Base-by-base conservation (phyloP, 768 basidiomycete species). In the Fomitopsis serialis region DNA sequence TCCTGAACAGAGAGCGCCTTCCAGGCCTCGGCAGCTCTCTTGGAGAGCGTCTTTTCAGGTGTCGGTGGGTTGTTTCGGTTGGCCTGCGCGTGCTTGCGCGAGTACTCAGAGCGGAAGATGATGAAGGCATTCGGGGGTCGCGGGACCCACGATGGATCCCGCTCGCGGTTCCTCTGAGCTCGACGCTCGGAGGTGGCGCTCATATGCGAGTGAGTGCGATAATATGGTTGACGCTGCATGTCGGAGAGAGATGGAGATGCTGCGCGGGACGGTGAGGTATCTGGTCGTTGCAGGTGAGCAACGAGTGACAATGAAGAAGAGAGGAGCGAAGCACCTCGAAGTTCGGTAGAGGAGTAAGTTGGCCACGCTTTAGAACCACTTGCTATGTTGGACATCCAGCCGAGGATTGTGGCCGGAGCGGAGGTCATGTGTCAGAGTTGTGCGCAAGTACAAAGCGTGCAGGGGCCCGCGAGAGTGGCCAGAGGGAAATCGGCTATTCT, bases 11-110 rank as follows among this genome's bases (percentile, higher is more conserved):
- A 56, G 13, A 91, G 74, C 53, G 76, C 70, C 36, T 75, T 76
- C 92, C 92, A 94, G 27, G 86, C 83, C 48, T 84, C 83, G 0
- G 80, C 84, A 0, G 89, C 90, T 45, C 87, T 78, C 60, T 86
- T 85, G n/a, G 86, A 89, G 36, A 92, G 76, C 1, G 80, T 76
- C 64, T 81, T 80, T 54, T 78, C 78, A 23, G 57, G 48, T 15
- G 58, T 62, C 13, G 53, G 34, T 24, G 62, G 62, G 10, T 42
- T 70, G 70, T 27, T 72, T 17, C 19, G 37, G 65, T 13, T 71
- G 66, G 3, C 72, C 42, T 72, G 69, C 15, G 71, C 68, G 67
- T 65, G 63, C 80, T 74, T 54, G 70, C 70, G 60, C 67, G 75
- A 58, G 77, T 78, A 87, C 56, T 84, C 78, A 61, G 84, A 83